Evolutionary conservation across 208 protist genomes (phyloP).

Genomic region (Entamoeba dispar): DNA sequence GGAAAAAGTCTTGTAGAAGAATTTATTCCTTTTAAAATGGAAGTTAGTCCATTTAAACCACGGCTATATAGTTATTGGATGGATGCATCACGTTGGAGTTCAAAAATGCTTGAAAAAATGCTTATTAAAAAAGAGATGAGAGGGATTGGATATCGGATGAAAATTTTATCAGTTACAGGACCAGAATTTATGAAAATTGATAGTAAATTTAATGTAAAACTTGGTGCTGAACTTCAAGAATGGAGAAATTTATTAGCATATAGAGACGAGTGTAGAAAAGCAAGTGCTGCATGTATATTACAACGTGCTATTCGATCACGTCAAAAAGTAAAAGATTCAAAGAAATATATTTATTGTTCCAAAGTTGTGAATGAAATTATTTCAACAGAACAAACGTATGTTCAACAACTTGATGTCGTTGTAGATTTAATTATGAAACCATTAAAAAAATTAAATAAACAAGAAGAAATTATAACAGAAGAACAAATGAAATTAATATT

Average conservation of each 20-base stretch:
- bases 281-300: not conserved
- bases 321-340: not conserved
- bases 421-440: not conserved
- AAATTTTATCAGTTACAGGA: not conserved
- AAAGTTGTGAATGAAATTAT: not conserved
- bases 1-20: not conserved
- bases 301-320: not conserved
- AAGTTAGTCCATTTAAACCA: not conserved
- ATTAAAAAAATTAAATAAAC: not conserved
- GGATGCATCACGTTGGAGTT: not conserved
- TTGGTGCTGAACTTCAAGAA: not conserved
- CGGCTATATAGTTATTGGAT: not conserved
- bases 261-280: not conserved
- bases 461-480: not conserved
- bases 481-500: not conserved
- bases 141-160: not conserved
- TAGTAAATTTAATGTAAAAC: not conserved
- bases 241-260: not conserved
- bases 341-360: not conserved
- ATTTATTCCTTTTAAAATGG: not conserved
- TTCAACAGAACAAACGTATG: not conserved
- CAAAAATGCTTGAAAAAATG: not conserved
- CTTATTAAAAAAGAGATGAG: not conserved
- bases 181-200: not conserved
- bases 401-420: not conserved